These are phyloP conservation scores for Aspergillus brasiliensis DNA, from an alignment of 2,329 filamentous ascomycete genomes.

Conservation along the genomic window DNA sequence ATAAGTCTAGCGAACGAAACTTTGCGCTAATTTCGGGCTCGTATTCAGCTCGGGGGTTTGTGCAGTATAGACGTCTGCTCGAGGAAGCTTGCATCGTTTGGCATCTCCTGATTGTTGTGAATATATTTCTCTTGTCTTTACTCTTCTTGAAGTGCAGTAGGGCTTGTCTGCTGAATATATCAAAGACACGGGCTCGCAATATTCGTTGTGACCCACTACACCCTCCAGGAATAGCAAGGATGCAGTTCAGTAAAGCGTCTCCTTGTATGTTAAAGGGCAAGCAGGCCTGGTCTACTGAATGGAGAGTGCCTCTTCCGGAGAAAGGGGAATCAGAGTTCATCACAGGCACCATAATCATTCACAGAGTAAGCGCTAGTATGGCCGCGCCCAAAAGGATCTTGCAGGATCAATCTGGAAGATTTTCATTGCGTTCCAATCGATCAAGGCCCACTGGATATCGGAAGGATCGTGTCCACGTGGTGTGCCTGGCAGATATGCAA, in stretches of 20 bases:
- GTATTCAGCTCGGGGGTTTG: neutral
- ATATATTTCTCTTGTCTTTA: too few species aligned
- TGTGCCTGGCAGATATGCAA: neutral
- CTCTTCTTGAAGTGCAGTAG: neutral
- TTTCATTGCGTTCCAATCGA: neutral
- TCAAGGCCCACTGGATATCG: neutral
- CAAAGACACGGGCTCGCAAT: neutral
- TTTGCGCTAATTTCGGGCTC: neutral
- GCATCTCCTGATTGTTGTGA: too few species aligned
- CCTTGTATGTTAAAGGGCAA: too few species aligned
- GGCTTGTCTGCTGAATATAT: neutral
- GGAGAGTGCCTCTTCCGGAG: neutral
- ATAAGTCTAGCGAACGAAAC: neutral
- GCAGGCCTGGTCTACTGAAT: neutral
- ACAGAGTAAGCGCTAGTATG: neutral
- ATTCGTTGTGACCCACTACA: neutral
- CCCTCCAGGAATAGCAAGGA: neutral
- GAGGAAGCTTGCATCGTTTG: too few species aligned
- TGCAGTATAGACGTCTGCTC: neutral
- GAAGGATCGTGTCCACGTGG: neutral
- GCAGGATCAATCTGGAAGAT: neutral
- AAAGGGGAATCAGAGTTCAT: too few species aligned
- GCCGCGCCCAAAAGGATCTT: neutral
- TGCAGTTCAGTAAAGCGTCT: neutral
- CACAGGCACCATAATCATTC: neutral